Evolutionary conservation across 164 flowering plant species (phyloP), one percentile per base, ranked within the genome.

Genomic region (Houttuynia cordata): DNA sequence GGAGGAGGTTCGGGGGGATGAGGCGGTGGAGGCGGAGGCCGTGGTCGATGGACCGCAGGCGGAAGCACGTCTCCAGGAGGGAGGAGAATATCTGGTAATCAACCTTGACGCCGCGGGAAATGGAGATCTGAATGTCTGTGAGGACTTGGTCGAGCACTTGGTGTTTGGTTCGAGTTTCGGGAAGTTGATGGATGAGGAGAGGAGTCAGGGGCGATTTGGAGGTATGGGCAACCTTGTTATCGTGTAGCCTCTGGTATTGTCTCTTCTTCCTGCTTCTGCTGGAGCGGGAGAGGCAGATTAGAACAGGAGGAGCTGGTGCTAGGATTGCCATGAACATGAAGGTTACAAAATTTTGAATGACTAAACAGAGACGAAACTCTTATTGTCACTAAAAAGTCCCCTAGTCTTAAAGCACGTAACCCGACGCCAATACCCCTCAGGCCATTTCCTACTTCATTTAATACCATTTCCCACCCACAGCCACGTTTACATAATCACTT

Each of bases 11-110:
- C 0, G 59, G 56, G n/a, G 96, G 98, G 17, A 91, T 83, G 9
- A 88, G 74, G 24, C 67, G 64, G 64, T 81, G 96, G 37, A 91
- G 51, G 56, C 76, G 74, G 34, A 74, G 56, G 0, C 83, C 95
- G 19, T 74, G 76, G 53, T 82, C 68, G 21, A 85, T 47, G 58
- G 91, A 73, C 53, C 66, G 74, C 18, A 86, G 58, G 0, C 63
- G 74, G 74, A 72, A 82, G 66, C 98, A 91, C 6, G 86, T 77
- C 61, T 91, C 96, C 4, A 91, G 73, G 39, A 91, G 78, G 24
- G 96, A 84, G 37, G 90, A 64, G 67, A 75, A 83, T 42, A 77
- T 79, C 21, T 81, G 74, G 24, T 78, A 13, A 6, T 85, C 92
- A 21, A 85, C 57, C 22, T 7, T n/a, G 0, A 86, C n/a, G 61